A percentile compares a stretch with the other conserved stretches of the same genome.
These are phyloP conservation scores for Pichia nakasei DNA, from an alignment of 805 yeast species.

Conservation along the genomic window DNA sequence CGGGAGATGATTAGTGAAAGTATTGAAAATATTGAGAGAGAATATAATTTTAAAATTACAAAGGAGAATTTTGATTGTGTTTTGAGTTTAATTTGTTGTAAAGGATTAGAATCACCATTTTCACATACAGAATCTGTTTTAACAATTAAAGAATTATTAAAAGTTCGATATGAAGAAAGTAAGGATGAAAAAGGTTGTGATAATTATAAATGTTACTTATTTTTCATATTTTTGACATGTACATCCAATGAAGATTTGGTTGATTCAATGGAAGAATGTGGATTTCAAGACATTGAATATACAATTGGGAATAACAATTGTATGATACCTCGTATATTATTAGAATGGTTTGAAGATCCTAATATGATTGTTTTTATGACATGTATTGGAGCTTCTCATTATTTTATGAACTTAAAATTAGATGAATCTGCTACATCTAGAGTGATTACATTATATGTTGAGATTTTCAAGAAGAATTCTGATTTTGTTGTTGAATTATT, in stretches of 20 bases:
- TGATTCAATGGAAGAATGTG: constrained; percentile 26
- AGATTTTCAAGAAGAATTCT: constrained; percentile 9
- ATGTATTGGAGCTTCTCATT: constrained; percentile 12
- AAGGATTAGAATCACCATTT: constrained; percentile 53
- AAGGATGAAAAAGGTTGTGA: background rate
- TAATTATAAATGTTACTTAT: constrained; percentile 23
- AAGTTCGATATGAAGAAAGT: constrained; percentile 32
- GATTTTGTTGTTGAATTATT: constrained; percentile 15
- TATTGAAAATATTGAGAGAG: constrained; percentile 35
- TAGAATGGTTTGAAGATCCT: constrained; percentile 6
- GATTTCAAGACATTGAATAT: constrained; percentile 25
- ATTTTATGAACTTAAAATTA: constrained; percentile 16
- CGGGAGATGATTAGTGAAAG: constrained; percentile 33
- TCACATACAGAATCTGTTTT: constrained; percentile 41
- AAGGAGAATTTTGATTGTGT: constrained; percentile 43
- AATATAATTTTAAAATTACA: constrained; percentile 31
- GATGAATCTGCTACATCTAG: constrained; percentile 19
- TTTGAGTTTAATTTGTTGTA: constrained; percentile 38
- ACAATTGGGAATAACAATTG: constrained; percentile 25
- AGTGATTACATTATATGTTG: constrained; percentile 16
- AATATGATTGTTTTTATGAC: constrained; percentile 14
- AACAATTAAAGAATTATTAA: constrained; percentile 36
- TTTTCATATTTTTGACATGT: constrained; percentile 26
- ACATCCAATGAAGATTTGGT: constrained; percentile 30
- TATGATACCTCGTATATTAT: constrained; percentile 30